These are phyloP conservation scores for Tulasnella sp. DNA, from an alignment of 768 basidiomycete species.

Conservation along the genomic window DNA sequence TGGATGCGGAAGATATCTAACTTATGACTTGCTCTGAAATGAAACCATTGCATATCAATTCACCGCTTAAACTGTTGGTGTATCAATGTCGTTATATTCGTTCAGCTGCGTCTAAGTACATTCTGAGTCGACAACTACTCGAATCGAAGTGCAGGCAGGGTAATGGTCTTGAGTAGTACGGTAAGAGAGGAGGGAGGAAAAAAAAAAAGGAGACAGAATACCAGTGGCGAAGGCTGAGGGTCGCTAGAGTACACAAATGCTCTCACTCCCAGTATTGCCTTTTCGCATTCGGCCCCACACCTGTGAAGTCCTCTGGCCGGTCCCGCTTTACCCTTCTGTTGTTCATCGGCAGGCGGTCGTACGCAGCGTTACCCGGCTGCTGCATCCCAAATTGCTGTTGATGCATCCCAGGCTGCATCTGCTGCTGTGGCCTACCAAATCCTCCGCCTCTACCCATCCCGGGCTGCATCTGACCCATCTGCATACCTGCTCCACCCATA, in stretches of 20 bases:
- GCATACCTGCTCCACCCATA: background rate
- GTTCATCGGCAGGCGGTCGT: conserved; percentile 74
- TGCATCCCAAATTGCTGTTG: conserved; percentile 45
- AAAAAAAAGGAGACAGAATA: background rate
- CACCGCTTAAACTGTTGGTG: background rate
- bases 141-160: background rate
- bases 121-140: background rate
- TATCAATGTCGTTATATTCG: no score
- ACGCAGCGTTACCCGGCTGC: conserved; percentile 68
- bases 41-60: background rate
- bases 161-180: background rate
- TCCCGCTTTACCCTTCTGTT: conserved; percentile 74
- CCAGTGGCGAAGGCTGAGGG: background rate
- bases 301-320: conserved; percentile 73
- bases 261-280: conserved; percentile 63
- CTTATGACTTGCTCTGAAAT: background rate
- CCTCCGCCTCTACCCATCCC: background rate
- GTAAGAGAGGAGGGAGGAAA: background rate
- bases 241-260: background rate
- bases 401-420: conserved; percentile 20
- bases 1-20: conserved; percentile 9
- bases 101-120: background rate
- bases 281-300: conserved; percentile 37
- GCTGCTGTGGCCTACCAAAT: conserved; percentile 1
- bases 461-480: background rate